phyloP scores from a whole-genome alignment of 1,139 yeast genomes.

The Scheffersomyces cryptocercus region DNA sequence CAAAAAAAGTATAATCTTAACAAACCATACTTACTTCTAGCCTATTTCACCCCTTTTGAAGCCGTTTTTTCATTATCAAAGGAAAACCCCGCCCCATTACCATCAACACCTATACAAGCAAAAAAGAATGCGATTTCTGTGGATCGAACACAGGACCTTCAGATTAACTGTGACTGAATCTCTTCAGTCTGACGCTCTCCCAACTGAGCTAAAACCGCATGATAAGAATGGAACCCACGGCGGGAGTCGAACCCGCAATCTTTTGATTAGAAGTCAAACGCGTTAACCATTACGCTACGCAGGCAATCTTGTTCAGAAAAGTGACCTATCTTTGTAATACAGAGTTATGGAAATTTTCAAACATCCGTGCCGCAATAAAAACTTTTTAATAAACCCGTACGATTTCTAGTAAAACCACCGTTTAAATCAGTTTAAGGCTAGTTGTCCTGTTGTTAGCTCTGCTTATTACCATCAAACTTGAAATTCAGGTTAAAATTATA shows the following conservation, averaged over 20 bases:
- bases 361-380: background rate
- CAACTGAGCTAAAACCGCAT: conserved; percentile 70
- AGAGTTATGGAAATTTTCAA: background rate
- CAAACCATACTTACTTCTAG: too few species aligned
- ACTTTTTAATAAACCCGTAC: too few species aligned
- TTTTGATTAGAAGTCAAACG: conserved; percentile 16
- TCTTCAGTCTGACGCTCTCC: conserved; percentile 92
- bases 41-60: too few species aligned
- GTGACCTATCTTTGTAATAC: background rate
- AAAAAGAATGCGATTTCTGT: conserved; percentile 27
- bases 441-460: too few species aligned
- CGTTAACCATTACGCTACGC: conserved; percentile 16
- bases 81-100: too few species aligned
- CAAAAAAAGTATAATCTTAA: too few species aligned
- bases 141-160: conserved; percentile 63
- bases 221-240: conserved; percentile 12
- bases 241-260: conserved; percentile 17
- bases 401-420: too few species aligned
- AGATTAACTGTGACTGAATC: conserved; percentile 42
- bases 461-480: too few species aligned
- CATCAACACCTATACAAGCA: background rate
- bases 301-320: conserved; percentile 4
- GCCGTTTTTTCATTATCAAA: too few species aligned
- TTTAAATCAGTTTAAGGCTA: too few species aligned
- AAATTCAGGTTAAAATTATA: too few species aligned